Evolutionary conservation across 2,329 filamentous ascomycete species (phyloP).

Genomic region (Scedosporium boydii): DNA sequence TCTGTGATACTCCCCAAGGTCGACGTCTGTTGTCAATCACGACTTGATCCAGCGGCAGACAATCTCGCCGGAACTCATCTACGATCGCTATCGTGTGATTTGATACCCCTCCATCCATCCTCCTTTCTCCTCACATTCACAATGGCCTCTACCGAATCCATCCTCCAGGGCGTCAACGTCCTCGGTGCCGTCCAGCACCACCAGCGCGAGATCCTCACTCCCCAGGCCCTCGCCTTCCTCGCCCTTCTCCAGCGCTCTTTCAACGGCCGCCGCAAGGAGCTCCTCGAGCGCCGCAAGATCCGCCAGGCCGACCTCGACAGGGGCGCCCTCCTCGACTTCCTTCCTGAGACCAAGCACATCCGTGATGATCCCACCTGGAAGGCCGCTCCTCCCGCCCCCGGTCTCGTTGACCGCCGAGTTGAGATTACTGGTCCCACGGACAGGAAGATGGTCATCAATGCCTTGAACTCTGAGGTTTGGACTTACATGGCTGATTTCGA

Average conservation of each 20-base stretch:
- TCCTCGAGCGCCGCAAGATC: conserved; percentile 76
- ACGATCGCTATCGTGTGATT: not conserved
- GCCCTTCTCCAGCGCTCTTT: conserved; percentile 92
- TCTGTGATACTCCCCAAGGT: too few relatives aligned
- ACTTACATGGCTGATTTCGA: conserved; percentile 99
- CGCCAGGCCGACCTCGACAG: conserved; percentile 91
- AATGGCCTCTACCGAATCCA: conserved; percentile 63
- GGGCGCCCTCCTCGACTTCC: conserved; percentile 82
- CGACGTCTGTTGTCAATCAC: too few relatives aligned
- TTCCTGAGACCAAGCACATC: conserved; percentile 91
- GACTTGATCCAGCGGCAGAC: too few relatives aligned
- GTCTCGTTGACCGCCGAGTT: conserved; percentile 83
- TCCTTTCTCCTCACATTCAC: conserved; percentile 13
- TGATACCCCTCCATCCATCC: not conserved
- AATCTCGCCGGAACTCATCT: not conserved
- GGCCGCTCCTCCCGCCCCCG: conserved; percentile 82
- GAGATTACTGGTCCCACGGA: conserved; percentile 98
- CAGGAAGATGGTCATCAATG: conserved; percentile 98
- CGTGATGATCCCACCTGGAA: conserved; percentile 92
- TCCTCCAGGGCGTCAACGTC: conserved; percentile 83
- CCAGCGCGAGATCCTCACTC: conserved; percentile 84
- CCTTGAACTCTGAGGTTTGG: conserved; percentile 90
- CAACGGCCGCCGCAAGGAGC: conserved; percentile 76
- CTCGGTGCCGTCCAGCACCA: conserved; percentile 68
- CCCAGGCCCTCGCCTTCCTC: conserved; percentile 83